Evolutionary conservation across 768 basidiomycete genomes (phyloP).

Genomic region (Tulasnella sp.): DNA sequence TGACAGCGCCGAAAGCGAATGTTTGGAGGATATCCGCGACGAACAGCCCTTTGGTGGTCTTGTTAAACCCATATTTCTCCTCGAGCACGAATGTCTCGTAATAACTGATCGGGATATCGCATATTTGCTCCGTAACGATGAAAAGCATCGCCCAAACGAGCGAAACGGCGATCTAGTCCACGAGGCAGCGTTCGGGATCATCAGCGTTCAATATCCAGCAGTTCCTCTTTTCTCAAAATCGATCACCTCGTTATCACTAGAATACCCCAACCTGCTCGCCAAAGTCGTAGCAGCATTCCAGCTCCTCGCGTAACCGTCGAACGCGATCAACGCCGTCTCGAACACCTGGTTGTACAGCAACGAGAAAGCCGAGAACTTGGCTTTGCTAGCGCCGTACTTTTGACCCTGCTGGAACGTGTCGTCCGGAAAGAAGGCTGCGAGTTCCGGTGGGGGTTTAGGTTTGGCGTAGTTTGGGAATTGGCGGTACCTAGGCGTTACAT

Average conservation of each 20-base stretch:
- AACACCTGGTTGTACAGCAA: constrained; percentile 69
- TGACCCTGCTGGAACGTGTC: constrained; percentile 87
- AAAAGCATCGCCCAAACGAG: constrained; percentile 70
- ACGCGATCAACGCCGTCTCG: constrained; percentile 67
- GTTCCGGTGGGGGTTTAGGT: constrained; percentile 62
- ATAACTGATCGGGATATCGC: constrained; percentile 71
- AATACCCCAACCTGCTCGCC: constrained; percentile 57
- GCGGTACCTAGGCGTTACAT: too few species aligned
- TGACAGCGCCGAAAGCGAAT: constrained; percentile 61
- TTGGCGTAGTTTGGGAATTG: constrained; percentile 85
- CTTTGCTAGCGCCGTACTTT: constrained; percentile 86
- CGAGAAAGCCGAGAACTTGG: constrained; percentile 70
- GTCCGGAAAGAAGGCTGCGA: constrained; percentile 62
- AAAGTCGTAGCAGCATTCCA: constrained; percentile 63
- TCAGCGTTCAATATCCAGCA: too few species aligned
- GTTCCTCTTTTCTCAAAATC: too few species aligned
- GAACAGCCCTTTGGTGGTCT: constrained; percentile 75
- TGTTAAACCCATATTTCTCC: constrained; percentile 96
- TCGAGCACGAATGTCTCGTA: constrained; percentile 94
- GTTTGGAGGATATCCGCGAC: constrained; percentile 75
- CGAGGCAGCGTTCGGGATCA: too few species aligned
- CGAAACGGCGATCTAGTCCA: constrained; percentile 71
- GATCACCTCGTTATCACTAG: constrained; percentile 69
- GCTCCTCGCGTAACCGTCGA: constrained; percentile 76
- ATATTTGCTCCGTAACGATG: constrained; percentile 59